phyloP scores from a whole-genome alignment of 305 asterid genomes.

The Fraxinus ornus region DNA sequence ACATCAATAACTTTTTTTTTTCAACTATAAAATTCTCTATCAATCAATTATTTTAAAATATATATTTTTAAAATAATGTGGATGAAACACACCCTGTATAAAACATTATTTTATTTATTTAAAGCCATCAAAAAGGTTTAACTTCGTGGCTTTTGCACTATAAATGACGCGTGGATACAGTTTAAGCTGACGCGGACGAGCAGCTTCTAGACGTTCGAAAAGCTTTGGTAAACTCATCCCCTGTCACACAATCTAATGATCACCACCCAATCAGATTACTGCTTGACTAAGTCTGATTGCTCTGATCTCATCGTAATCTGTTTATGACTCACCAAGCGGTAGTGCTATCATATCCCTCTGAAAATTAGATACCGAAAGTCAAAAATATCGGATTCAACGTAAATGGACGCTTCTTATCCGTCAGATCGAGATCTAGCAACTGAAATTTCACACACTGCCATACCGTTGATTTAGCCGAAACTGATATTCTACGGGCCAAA shows the following conservation, averaged over 20 bases:
- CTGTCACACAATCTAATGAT: neutral
- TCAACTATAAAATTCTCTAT: too few species aligned
- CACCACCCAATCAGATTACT: neutral
- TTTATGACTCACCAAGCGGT: neutral
- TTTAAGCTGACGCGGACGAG: neutral
- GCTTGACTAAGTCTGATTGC: neutral
- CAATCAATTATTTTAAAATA: too few species aligned
- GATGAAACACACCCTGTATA: too few species aligned
- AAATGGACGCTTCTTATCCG: conserved; percentile 9
- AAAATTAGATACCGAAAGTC: neutral
- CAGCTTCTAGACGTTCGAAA: neutral
- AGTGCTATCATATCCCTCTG: neutral
- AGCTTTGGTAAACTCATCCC: neutral
- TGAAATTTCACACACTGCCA: conserved; percentile 8
- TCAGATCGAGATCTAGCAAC: conserved; percentile 39
- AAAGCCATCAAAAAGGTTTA: too few species aligned
- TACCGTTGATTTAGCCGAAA: conserved; percentile 30
- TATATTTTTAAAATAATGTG: too few species aligned
- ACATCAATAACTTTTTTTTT: too few species aligned
- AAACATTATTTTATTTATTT: too few species aligned
- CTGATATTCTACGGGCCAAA: conserved; percentile 28
- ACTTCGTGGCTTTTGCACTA: neutral
- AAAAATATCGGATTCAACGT: neutral
- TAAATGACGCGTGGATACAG: neutral
- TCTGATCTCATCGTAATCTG: neutral